A percentile compares a stretch with the other conserved stretches of the same genome.
Conservation (phyloP, 2,329 filamentous ascomycete species). For the Aspergillus japonicus region DNA sequence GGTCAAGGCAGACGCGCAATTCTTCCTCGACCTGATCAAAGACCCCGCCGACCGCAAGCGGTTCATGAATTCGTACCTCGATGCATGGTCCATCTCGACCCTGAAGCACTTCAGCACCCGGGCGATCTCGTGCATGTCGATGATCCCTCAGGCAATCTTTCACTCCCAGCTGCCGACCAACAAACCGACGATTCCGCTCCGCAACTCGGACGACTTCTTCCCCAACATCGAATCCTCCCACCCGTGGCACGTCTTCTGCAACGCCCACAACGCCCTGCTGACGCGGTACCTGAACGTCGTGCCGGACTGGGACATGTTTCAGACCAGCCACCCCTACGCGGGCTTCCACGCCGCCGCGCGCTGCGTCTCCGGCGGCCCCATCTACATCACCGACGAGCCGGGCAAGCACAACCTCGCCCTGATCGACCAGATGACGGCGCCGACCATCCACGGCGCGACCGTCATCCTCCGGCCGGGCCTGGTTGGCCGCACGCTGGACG, state of each 20-base stretch:
- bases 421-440: conserved; percentile 77
- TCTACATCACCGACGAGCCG: conserved; percentile 90
- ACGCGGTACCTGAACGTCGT: conserved; percentile 82
- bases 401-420: conserved; percentile 74
- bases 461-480: conserved; percentile 78
- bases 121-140: conserved; percentile 92
- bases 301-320: conserved; percentile 80
- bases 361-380: conserved; percentile 84
- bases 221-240: conserved; percentile 78
- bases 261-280: conserved; percentile 83
- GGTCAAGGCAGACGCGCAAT: conserved; percentile 92
- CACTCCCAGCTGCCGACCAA: conserved; percentile 77
- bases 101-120: conserved; percentile 75
- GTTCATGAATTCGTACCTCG: conserved; percentile 74
- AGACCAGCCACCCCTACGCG: conserved; percentile 67
- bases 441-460: conserved; percentile 68
- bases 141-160: conserved; percentile 82
- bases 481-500: conserved; percentile 68
- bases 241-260: conserved; percentile 92
- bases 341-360: conserved; percentile 86
- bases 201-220: conserved; percentile 90
- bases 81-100: conserved; percentile 78
- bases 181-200: conserved; percentile 69
- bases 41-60: conserved; percentile 67
- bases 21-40: conserved; percentile 75